Evolutionary conservation across 176 grass and related monocot species (phyloP), one percentile per base, ranked within the genome.

Genomic region (Pontederia paniculata): DNA sequence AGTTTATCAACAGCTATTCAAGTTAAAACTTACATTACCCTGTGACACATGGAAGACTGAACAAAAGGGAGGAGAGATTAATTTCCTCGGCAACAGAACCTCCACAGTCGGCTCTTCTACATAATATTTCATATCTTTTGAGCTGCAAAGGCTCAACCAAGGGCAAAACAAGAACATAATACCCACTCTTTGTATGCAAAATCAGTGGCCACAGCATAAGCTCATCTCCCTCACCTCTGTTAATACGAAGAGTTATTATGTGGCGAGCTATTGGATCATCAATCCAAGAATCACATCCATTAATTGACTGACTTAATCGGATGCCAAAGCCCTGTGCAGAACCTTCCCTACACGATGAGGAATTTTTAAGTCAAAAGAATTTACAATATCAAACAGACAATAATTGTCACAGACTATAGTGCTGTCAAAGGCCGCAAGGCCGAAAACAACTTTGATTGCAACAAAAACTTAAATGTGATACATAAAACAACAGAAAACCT

Each of bases 21-120:
- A 45, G 66, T 57, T 11, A 54, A 68, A 83, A 89, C 86, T 89
- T 89, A 89, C 77, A 83, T 88, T 97, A 97, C 91, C 91, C 91
- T 90, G 86, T 90, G 63, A 90, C 89, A 74, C 86, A 97, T 62
- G 91, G 91, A 85, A 97, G 91, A 77, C 76, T 81, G 50, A 87
- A 69, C 60, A 97, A 48, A 70, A 97, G 76, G 31, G 86, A 83
- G 42, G 91, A 97, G 68, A 97, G 80, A 73, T 70, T 87, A 42
- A 13, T 49, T 11, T 69, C 72, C 66, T 97, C 91, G 16, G 71
- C 81, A 72, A 76, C 55, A 10, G 79, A 96, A 62, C 71, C 76
- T 54, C 91, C 91, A 61, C 91, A 97, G 31, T 87, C 77, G 54
- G 61, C 42, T 58, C 74, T 90, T 73, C 71, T 77, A 44, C 75